Conservation (phyloP, 768 basidiomycete genomes). For the Auricularia sp. region DNA sequence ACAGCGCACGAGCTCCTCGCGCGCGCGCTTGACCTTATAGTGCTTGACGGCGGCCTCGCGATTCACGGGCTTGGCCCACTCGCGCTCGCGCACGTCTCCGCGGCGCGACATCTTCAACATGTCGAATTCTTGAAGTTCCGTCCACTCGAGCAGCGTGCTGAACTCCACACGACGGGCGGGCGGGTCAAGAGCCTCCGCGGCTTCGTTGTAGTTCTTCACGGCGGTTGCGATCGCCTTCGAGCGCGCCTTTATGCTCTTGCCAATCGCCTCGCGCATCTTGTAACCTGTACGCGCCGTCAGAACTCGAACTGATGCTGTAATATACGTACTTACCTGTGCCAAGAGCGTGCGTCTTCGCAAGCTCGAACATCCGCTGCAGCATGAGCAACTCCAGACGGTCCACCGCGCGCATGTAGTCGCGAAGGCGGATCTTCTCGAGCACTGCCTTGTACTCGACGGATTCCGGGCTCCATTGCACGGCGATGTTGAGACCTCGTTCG, state of each 20-base stretch:
- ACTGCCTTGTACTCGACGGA: no score
- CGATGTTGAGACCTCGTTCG: no score
- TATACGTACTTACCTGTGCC: no score
- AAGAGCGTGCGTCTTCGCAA: no score
- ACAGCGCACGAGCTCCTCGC: slow-evolving; percentile 21
- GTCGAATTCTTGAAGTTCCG: slow-evolving; percentile 22
- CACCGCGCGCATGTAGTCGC: no score
- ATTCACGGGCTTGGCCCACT: slow-evolving; percentile 29
- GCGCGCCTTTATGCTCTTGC: slow-evolving; percentile 19
- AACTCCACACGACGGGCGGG: slow-evolving; percentile 18
- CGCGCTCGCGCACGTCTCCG: slow-evolving; percentile 15
- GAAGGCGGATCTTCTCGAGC: no score
- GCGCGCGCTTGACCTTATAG: slow-evolving; percentile 20
- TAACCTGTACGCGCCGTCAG: slow-evolving; percentile 14
- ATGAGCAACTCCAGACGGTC: no score
- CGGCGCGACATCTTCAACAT: slow-evolving; percentile 17
- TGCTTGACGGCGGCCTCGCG: slow-evolving; percentile 17
- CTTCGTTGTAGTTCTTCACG: slow-evolving; percentile 21
- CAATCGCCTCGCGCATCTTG: slow-evolving; percentile 20
- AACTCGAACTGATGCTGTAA: no score
- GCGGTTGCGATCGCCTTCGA: slow-evolving; percentile 19
- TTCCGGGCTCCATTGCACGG: no score
- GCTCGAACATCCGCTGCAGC: no score
- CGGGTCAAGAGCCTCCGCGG: slow-evolving; percentile 15
- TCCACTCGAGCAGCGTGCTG: slow-evolving; percentile 16